Evolutionary conservation across 2,329 filamentous ascomycete genomes (phyloP), one percentile per base, ranked within the genome.

Genomic region (Chaetomium strumarium): DNA sequence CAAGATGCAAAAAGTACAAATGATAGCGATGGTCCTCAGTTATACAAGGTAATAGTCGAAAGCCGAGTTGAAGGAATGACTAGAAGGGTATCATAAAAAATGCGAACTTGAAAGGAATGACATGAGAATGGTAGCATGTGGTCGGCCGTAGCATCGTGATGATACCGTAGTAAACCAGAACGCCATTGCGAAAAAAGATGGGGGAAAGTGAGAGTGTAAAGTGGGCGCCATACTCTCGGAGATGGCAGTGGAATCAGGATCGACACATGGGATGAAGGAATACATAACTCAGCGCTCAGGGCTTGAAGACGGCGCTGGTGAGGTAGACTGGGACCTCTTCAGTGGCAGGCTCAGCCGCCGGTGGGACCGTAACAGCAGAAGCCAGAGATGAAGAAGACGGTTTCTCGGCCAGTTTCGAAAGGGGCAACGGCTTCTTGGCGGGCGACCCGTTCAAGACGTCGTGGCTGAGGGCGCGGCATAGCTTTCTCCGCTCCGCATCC

Each of bases 401-500:
- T 49, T 62, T 59, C 54, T 62, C 49, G 8, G 55, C 58, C 11
- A 55, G 51, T 34, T 55, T 60, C 17, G 52, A 38, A 19, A 64
- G 63, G 40, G 64, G 62, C 29, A 63, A 60, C 19, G 67, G 64
- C 24, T 63, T 63, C 49, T 63, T 65, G 54, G 63, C 67, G 29
- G 65, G 59, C 16, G 63, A 58, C 24, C 71, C 71, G 33, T 67
- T 72, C 40, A 81, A 69, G 44, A 74, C 66, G 56, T 81, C 77
- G 44, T 78, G 74, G 66, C 78, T 82, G 43, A 65, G 72, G 41
- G 76, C 70, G 13, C 75, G 74, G 56, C 78, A 72, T 17, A 77
- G 61, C 42, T 72, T 67, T 42, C 62, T 73, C 29, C 67, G 67
- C 55, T 75, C 70, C 20, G 66, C 64, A 5, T 70, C 68, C 9